Evolutionary conservation across 2,329 filamentous ascomycete species (phyloP).

Genomic region (Dendryphion nanum): DNA sequence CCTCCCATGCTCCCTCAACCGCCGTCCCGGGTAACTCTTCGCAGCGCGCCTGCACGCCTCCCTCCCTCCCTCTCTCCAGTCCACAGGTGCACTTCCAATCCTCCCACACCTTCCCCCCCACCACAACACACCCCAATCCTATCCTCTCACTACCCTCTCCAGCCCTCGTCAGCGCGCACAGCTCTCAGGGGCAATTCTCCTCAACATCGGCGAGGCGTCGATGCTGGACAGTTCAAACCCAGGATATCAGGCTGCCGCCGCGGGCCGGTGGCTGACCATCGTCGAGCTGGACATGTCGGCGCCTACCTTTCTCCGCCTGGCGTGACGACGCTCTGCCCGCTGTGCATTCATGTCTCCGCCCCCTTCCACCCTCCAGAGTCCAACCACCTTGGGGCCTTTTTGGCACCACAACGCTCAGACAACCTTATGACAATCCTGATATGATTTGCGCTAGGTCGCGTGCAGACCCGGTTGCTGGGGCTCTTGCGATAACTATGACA

Average conservation of each 20-base stretch:
- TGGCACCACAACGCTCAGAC: background rate
- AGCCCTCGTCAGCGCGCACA: background rate
- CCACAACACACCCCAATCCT: too few relatives aligned
- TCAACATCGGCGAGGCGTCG: background rate
- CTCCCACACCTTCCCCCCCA: too few relatives aligned
- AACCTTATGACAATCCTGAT: conserved; percentile 18
- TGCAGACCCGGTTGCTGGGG: conserved; percentile 28
- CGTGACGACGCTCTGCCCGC: conserved; percentile 9
- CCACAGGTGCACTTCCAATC: too few relatives aligned
- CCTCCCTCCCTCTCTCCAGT: too few relatives aligned
- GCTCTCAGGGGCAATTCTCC: background rate
- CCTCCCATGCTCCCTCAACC: conserved; percentile 21
- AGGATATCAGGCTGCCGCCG: conserved; percentile 3
- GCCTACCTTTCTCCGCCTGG: background rate
- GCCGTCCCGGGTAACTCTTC: conserved; percentile 20
- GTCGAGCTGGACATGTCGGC: conserved; percentile 14
- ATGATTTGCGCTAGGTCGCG: conserved; percentile 30
- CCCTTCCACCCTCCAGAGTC: conserved; percentile 1
- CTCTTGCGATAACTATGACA: conserved; percentile 26
- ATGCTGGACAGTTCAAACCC: background rate
- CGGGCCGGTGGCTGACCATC: conserved; percentile 18
- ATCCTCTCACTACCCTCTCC: too few relatives aligned
- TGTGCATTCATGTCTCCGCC: background rate
- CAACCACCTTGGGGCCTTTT: too few relatives aligned
- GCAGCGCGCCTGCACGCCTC: too few relatives aligned